Evolutionary conservation across 2,329 filamentous ascomycete genomes (phyloP).

Genomic region (Pyrenophora tritici-repentis): DNA sequence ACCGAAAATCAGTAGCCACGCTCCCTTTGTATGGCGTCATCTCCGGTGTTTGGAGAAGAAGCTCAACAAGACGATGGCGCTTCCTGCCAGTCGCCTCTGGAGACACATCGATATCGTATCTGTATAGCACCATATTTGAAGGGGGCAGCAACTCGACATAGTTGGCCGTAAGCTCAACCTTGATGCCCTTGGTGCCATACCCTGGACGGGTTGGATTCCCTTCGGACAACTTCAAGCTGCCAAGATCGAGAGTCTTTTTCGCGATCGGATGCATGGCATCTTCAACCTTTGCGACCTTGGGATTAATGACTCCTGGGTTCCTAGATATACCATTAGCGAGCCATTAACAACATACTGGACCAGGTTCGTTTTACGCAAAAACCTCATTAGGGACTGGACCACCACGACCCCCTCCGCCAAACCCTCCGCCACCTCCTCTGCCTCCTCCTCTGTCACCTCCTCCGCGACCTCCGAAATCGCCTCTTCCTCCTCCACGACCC

Average conservation of each 20-base stretch:
- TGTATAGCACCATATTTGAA: slow-evolving; percentile 18
- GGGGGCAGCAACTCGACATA: slow-evolving; percentile 25
- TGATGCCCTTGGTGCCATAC: slow-evolving; percentile 20
- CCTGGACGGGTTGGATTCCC: slow-evolving; percentile 18
- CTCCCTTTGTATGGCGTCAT: slow-evolving; percentile 8
- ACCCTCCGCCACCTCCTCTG: slow-evolving; percentile 1
- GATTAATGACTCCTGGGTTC: slow-evolving; percentile 9
- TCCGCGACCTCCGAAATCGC: neutral
- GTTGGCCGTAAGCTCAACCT: slow-evolving; percentile 24
- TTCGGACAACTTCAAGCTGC: slow-evolving; percentile 12
- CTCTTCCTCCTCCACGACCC: neutral
- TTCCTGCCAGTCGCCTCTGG: slow-evolving; percentile 23
- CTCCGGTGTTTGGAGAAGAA: slow-evolving; percentile 21
- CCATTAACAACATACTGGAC: neutral
- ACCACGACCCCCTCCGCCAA: slow-evolving; percentile 2
- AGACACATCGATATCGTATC: slow-evolving; percentile 15
- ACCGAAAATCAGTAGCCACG: slow-evolving; percentile 31
- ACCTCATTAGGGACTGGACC: slow-evolving; percentile 13
- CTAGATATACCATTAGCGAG: slow-evolving; percentile 4
- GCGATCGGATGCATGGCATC: slow-evolving; percentile 14
- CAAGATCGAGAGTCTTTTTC: slow-evolving; percentile 18
- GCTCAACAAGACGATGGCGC: slow-evolving; percentile 16
- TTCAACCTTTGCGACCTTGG: slow-evolving; percentile 15
- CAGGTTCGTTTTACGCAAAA: slow-evolving; percentile 12
- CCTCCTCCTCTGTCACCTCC: neutral